Conservation (phyloP, 2,329 filamentous ascomycete genomes). For the Graphilbum ipis-grandicollis region DNA sequence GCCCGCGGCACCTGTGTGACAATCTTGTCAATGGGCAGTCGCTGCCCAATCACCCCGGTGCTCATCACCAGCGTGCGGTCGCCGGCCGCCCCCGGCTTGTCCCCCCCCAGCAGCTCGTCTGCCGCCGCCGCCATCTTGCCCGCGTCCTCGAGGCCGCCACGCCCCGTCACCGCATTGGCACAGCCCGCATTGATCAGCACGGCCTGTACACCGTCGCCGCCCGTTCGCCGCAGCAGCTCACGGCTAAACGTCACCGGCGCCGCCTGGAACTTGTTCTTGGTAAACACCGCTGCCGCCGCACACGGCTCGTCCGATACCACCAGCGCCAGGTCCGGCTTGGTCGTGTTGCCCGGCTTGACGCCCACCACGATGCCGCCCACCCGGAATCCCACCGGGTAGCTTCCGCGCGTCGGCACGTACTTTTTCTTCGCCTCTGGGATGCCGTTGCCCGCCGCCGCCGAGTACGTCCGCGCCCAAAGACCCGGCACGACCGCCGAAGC, state of each 20-base stretch:
- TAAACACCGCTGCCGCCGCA: slow-evolving; percentile 82
- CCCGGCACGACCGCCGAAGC: neutral
- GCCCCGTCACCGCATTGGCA: slow-evolving; percentile 91
- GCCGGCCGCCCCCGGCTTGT: slow-evolving; percentile 18
- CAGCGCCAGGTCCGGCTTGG: slow-evolving; percentile 78
- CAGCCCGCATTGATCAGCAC: slow-evolving; percentile 92
- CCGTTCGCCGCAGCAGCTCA: slow-evolving; percentile 47
- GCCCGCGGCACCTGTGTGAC: slow-evolving; percentile 64
- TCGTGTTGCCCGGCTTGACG: slow-evolving; percentile 84
- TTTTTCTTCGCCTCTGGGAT: slow-evolving; percentile 73
- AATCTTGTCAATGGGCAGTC: slow-evolving; percentile 87
- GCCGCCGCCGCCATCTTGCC: slow-evolving; percentile 64
- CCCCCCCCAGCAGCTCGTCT: slow-evolving; percentile 30
- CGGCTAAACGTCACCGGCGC: slow-evolving; percentile 81
- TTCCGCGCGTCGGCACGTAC: slow-evolving; percentile 71
- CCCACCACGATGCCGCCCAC: slow-evolving; percentile 80
- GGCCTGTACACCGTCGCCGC: slow-evolving; percentile 54
- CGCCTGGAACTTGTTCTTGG: slow-evolving; percentile 95
- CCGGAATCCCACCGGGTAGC: slow-evolving; percentile 78
- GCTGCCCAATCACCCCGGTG: slow-evolving; percentile 92
- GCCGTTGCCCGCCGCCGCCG: slow-evolving; percentile 36
- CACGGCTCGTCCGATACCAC: slow-evolving; percentile 76
- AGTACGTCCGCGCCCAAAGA: slow-evolving; percentile 23
- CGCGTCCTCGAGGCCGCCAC: slow-evolving; percentile 77
- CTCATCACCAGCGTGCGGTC: slow-evolving; percentile 81